These are phyloP conservation scores for Microstroma glucosiphilum DNA, from an alignment of 1,284 basidiomycete genomes.

Conservation along the genomic window DNA sequence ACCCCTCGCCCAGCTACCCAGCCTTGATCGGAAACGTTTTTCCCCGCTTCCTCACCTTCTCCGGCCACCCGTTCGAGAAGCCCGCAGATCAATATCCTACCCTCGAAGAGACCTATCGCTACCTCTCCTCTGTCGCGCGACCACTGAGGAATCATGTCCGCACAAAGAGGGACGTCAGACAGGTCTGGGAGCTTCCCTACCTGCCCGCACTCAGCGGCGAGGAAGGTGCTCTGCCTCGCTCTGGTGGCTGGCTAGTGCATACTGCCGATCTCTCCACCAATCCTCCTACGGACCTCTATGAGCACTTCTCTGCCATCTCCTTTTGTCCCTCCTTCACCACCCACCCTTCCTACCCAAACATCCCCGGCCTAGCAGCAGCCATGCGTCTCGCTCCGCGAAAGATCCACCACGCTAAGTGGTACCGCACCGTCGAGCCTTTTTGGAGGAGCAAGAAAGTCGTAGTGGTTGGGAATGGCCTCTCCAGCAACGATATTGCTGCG, in stretches of 20 bases:
- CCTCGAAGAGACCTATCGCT: slow-evolving; percentile 31
- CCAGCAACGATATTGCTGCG: slow-evolving; percentile 36
- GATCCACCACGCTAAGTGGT: slow-evolving; percentile 43
- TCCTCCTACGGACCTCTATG: neutral
- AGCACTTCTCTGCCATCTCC: slow-evolving; percentile 1
- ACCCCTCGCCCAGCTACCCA: slow-evolving; percentile 39
- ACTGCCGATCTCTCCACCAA: neutral
- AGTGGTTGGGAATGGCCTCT: slow-evolving; percentile 41
- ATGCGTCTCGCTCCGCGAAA: slow-evolving; percentile 11
- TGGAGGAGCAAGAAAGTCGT: slow-evolving; percentile 22
- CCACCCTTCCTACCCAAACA: slow-evolving; percentile 27
- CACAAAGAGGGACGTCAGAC: slow-evolving; percentile 27
- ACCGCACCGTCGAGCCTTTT: slow-evolving; percentile 21
- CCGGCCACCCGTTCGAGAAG: slow-evolving; percentile 20
- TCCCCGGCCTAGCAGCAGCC: slow-evolving; percentile 22
- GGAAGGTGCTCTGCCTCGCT: slow-evolving; percentile 16
- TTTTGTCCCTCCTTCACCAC: neutral
- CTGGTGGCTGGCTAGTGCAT: slow-evolving; percentile 1
- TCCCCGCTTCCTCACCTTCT: slow-evolving; percentile 38
- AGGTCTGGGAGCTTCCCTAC: slow-evolving; percentile 27
- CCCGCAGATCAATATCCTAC: slow-evolving; percentile 34
- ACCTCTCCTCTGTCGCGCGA: slow-evolving; percentile 23
- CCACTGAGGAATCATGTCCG: slow-evolving; percentile 20
- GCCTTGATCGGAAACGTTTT: slow-evolving; percentile 39
- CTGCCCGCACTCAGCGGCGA: slow-evolving; percentile 15